phyloP scores from a whole-genome alignment of 169 alveolate species.

The Cyclospora cayetanensis region DNA sequence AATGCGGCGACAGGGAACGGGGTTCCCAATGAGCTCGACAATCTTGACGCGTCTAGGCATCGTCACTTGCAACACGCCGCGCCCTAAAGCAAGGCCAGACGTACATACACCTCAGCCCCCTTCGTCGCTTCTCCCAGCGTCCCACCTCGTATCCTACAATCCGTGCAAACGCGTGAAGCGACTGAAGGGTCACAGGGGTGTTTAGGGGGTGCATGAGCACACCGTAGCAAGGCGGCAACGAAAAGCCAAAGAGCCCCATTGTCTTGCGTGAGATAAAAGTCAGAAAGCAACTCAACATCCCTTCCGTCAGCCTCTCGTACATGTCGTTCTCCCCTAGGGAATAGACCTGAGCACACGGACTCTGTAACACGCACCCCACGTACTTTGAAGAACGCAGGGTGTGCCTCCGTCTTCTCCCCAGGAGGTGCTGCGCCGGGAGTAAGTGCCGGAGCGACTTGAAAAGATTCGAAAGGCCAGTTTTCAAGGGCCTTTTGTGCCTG shows the following conservation, averaged over 20 bases:
- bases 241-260: slow-evolving; percentile 36
- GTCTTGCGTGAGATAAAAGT: not conserved
- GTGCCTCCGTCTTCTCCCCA: too few species aligned
- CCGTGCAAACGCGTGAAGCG: too few species aligned
- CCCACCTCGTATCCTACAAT: too few species aligned
- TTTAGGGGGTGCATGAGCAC: not conserved
- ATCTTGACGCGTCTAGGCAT: slow-evolving; percentile 61
- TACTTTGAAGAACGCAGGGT: too few species aligned
- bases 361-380: too few species aligned
- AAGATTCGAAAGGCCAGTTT: too few species aligned
- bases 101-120: too few species aligned
- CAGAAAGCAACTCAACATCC: not conserved
- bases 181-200: not conserved
- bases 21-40: slow-evolving; percentile 49
- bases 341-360: slow-evolving; percentile 3
- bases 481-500: too few species aligned
- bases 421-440: too few species aligned
- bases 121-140: too few species aligned
- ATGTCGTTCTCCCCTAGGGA: slow-evolving; percentile 59
- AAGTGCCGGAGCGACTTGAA: too few species aligned
- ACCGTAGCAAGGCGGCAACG: slow-evolving; percentile 35
- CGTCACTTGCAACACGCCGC: slow-evolving; percentile 56
- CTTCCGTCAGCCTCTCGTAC: not conserved
- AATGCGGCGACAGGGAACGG: not conserved
- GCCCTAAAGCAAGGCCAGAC: slow-evolving; percentile 34